Percentiles rank a stretch among this genome's conserved stretches.
Evolutionary conservation across 257 asterid genomes (phyloP).

Genomic region (Lavandula angustifolia): DNA sequence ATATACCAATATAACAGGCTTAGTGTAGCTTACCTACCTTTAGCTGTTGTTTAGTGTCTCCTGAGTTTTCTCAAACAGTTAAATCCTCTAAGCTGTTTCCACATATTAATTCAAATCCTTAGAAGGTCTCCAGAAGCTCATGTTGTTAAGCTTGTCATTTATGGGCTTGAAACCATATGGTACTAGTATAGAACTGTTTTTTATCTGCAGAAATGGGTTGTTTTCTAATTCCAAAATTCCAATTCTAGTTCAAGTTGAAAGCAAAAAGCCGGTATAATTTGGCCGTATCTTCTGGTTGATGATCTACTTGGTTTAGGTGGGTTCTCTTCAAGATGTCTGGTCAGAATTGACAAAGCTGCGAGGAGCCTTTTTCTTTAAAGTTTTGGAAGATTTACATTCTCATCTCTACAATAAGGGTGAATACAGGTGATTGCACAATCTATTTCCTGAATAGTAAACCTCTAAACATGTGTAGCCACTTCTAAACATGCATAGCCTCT

Average conservation of each 20-base stretch:
- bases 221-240: constrained; percentile 23
- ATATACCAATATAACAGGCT: too few relatives aligned
- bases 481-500: constrained; percentile 16
- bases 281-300: constrained; percentile 31
- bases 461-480: neutral
- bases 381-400: constrained; percentile 94
- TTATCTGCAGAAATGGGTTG: neutral
- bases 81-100: neutral
- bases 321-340: constrained; percentile 99
- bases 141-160: constrained; percentile 20
- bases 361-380: constrained; percentile 89
- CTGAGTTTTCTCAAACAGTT: constrained; percentile 19
- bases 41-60: constrained; percentile 6
- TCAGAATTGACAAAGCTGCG: constrained; percentile 91
- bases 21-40: neutral
- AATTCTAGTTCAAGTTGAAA: constrained; percentile 34
- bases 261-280: constrained; percentile 28
- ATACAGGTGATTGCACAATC: constrained; percentile 57
- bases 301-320: constrained; percentile 68
- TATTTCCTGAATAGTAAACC: constrained; percentile 30
- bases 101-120: constrained; percentile 14
- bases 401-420: constrained; percentile 97
- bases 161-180: too few relatives aligned
- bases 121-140: constrained; percentile 22
- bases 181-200: neutral